These are phyloP conservation scores for Lactifluus subvellereus DNA, from an alignment of 768 basidiomycete genomes.

Conservation along the genomic window DNA sequence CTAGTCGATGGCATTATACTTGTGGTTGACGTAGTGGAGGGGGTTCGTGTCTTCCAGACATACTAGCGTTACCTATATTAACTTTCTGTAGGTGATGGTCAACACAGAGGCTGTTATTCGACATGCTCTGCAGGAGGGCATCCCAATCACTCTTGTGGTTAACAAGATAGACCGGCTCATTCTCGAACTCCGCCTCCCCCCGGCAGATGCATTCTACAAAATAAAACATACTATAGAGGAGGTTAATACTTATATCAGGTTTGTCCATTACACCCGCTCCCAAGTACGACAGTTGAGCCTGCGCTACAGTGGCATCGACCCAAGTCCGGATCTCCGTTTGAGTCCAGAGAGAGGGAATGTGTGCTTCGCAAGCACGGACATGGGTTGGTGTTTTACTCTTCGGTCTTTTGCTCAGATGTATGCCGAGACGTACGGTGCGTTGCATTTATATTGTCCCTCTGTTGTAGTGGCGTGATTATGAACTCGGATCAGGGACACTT, in stretches of 20 bases:
- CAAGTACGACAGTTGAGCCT: not conserved
- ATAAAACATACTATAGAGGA: conserved; percentile 99
- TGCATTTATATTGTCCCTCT: not conserved
- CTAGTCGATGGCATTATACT: conserved; percentile 87
- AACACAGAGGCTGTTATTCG: conserved; percentile 84
- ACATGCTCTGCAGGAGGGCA: conserved; percentile 82
- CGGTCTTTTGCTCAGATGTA: conserved; percentile 96
- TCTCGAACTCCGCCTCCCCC: conserved; percentile 92
- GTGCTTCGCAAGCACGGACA: conserved; percentile 93
- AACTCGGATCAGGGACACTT: conserved; percentile 48
- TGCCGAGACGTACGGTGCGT: conserved; percentile 80
- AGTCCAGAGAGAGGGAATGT: conserved; percentile 97
- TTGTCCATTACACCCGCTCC: conserved; percentile 7
- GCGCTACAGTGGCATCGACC: conserved; percentile 65
- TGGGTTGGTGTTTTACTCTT: conserved; percentile 97
- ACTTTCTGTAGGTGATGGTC: conserved; percentile 68
- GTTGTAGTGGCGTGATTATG: not conserved
- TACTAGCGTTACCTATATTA: conserved; percentile 14
- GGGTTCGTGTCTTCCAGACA: conserved; percentile 43
- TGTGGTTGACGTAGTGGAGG: conserved; percentile 98
- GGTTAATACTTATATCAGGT: conserved; percentile 95
- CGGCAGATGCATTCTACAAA: conserved; percentile 96
- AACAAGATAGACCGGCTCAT: conserved; percentile 99
- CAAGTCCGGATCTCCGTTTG: conserved; percentile 79
- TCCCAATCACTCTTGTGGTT: conserved; percentile 87